Base-by-base conservation (phyloP, 352 stramenopile genomes). In the Phytophthora niederhauseri region DNA sequence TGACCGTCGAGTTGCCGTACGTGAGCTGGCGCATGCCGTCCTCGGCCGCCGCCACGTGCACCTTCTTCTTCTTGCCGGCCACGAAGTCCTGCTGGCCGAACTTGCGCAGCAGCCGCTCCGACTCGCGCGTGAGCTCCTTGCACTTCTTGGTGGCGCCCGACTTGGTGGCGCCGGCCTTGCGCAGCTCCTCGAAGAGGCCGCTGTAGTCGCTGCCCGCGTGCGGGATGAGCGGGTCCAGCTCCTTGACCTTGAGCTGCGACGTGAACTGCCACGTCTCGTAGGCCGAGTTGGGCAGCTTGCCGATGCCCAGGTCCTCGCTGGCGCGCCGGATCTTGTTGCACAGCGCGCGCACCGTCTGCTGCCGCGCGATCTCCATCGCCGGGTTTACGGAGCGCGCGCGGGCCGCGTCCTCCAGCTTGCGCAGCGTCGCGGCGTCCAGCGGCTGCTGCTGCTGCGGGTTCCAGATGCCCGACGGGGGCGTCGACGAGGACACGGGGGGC, bases 261-360 rank as follows among this genome's bases (percentile, higher is more conserved):
- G 83, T 91, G 60, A 94, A 92, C 62, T 96, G 86, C 88, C 86
- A 96, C 28, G 84, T 91, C 73, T 96, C 88, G 72, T 90, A 93
- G n/a, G 75, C 84, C 60, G 88, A 90, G 66, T 93, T 94, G 24
- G 88, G 81, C 59, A 94, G 70, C 61, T 92, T 92, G 43, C 68
- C 73, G 59, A 96, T 85, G 30, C 89, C 89, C 73, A 96, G 77
- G 52, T 91, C 77, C 55, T 94, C 89, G 59, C 77, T 81, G 7
- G 81, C 78, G 57, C 76, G 78, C 4, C 72, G 75, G 65, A 96
- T 93, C 69, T 88, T 89, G 70, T 73, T 72, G 64, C 84, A 93
- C 30, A 96, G 65, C 51, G 78, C 67, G 34, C 81, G 85, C 57
- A 95, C 75, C 5, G 76, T 80, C 61, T 94, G 84, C 54, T 95